Conservation (phyloP, 2,329 filamentous ascomycete species). For the Apiospora hydei region DNA sequence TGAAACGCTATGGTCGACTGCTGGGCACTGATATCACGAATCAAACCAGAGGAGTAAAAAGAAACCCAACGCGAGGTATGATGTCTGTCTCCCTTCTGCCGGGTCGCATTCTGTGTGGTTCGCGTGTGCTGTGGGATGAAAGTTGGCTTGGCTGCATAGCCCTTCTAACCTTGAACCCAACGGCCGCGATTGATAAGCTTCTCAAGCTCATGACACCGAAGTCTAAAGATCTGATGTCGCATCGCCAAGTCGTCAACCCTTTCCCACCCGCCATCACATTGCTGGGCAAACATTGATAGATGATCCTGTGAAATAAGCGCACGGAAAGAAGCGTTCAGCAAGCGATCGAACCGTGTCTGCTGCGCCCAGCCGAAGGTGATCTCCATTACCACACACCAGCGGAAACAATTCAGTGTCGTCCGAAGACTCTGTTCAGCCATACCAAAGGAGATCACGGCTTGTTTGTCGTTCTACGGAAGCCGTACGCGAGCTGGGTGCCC, state of each 20-base stretch:
- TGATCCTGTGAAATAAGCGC: not conserved
- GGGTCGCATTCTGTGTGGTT: not conserved
- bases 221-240: not conserved
- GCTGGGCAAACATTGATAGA: not conserved
- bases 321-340: not conserved
- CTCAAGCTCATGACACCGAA: conserved; percentile 10
- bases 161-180: not conserved
- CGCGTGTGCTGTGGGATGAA: not conserved
- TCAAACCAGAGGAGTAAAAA: not conserved
- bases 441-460: not conserved
- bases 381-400: not conserved
- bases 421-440: not conserved
- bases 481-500: not conserved
- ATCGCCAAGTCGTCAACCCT: not conserved
- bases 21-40: not conserved
- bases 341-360: not conserved
- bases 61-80: not conserved
- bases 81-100: not conserved
- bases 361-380: not conserved
- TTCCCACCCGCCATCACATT: not conserved
- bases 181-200: not conserved
- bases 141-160: not conserved
- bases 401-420: not conserved
- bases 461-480: not conserved
- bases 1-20: not conserved